Evolutionary conservation across 2,329 filamentous ascomycete species (phyloP), one percentile per base, ranked within the genome.

Genomic region (Gliomastix tumulicola): DNA sequence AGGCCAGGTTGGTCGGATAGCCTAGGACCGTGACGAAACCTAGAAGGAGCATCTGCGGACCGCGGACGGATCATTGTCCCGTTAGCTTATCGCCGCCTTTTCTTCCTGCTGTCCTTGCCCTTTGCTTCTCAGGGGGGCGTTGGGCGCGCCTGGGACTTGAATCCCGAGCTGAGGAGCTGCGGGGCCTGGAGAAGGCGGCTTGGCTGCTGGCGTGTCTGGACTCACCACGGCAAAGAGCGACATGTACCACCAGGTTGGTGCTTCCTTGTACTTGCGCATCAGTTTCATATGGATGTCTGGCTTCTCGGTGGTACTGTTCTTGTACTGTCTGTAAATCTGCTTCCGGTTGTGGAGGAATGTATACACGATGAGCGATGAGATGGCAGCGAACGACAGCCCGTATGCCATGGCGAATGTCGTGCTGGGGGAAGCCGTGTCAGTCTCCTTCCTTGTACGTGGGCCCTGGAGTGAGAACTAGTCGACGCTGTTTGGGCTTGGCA

Each of bases 361-460:
- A 49, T 87, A 76, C 0, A 84, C 69, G n/a, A 88, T 58, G 2
- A 88, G 68, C 0, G 82, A 73, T 1, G 82, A 65, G 28, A 87
- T 83, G 34, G 80, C 73, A 4, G 84, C 83, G 50, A 88, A 88
- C 0, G 79, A 84, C 3, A 87, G 60, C 1, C 82, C 84, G 47
- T 87, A 88, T 1, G 71, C 68, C 40, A 87, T 60, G 42, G 79
- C 72, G 51, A 86, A 87, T 0, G 82, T 83, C 2, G 82, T 86
- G 43, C 80, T 84, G 32, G 9, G 19, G 5, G n/a, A n/a, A n/a
- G n/a, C n/a, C n/a, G n/a, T n/a, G n/a, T n/a, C n/a, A n/a, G n/a
- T n/a, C n/a, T n/a, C n/a, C n/a, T n/a, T n/a, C n/a, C n/a, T n/a
- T n/a, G n/a, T n/a, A n/a, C n/a, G n/a, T n/a, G n/a, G n/a, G n/a